These are phyloP conservation scores for Solanum hybrid DNA, from an alignment of 305 asterid species.

Conservation along the genomic window DNA sequence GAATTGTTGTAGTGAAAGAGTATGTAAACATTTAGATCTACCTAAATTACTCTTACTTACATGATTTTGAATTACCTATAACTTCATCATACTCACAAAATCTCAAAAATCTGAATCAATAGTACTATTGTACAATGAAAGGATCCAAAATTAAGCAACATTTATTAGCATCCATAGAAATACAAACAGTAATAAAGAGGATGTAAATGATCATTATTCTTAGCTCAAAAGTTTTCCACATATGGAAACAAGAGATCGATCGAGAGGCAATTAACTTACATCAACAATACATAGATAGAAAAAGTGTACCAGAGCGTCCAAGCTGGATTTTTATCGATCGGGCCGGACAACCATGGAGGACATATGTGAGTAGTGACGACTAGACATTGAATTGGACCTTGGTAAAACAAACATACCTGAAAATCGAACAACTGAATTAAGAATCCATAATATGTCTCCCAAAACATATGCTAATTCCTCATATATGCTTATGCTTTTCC, in stretches of 20 bases:
- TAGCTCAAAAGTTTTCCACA: neutral
- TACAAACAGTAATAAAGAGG: neutral
- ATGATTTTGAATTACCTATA: neutral
- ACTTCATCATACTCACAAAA: neutral
- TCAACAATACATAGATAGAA: neutral
- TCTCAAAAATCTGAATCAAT: neutral
- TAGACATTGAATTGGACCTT: slow-evolving; percentile 4
- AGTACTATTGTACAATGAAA: neutral
- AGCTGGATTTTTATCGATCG: slow-evolving; percentile 12
- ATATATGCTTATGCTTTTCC: slow-evolving; percentile 44
- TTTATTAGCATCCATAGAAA: neutral
- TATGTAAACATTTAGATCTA: neutral
- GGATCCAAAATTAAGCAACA: neutral
- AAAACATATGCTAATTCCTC: slow-evolving; percentile 31
- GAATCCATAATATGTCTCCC: slow-evolving; percentile 22
- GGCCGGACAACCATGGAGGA: slow-evolving; percentile 26
- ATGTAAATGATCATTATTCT: neutral
- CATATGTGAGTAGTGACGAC: slow-evolving; percentile 18
- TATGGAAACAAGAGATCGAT: neutral
- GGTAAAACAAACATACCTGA: slow-evolving; percentile 21
- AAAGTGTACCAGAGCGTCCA: neutral
- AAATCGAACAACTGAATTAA: slow-evolving; percentile 34
- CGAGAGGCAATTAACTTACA: neutral
- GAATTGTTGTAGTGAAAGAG: neutral
- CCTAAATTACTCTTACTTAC: neutral